phyloP scores from a whole-genome alignment of 352 stramenopile species.

The Elongisporangium senticosum region DNA sequence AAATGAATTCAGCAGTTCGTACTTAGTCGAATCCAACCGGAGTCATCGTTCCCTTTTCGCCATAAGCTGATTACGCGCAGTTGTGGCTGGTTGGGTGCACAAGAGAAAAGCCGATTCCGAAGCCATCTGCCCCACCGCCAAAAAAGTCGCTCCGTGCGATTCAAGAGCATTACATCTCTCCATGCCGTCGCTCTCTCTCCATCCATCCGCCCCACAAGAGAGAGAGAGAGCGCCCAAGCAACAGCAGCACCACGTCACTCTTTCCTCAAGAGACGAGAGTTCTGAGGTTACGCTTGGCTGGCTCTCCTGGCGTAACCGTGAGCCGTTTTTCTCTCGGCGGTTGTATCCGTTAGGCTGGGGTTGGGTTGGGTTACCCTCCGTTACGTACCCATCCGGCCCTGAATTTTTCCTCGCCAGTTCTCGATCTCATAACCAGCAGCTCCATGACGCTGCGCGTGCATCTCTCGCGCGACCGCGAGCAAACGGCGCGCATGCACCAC shows the following conservation, averaged over 20 bases:
- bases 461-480: constrained; percentile 41
- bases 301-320: background rate
- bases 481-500: constrained; percentile 52
- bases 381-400: background rate
- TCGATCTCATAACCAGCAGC: background rate
- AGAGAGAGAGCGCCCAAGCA: background rate
- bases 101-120: background rate
- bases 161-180: background rate
- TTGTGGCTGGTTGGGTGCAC: background rate
- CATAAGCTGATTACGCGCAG: background rate
- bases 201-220: background rate
- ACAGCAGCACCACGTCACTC: background rate
- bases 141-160: background rate
- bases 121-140: background rate
- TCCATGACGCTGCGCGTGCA: constrained; percentile 27
- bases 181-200: background rate
- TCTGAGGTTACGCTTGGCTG: background rate
- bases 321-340: background rate
- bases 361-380: background rate
- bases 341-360: no score
- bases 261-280: background rate
- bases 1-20: background rate
- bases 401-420: background rate
- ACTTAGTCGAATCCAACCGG: background rate
- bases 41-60: background rate